These are phyloP conservation scores for Isatis lusitanica DNA, from an alignment of 441 rosid genomes.

Conservation along the genomic window DNA sequence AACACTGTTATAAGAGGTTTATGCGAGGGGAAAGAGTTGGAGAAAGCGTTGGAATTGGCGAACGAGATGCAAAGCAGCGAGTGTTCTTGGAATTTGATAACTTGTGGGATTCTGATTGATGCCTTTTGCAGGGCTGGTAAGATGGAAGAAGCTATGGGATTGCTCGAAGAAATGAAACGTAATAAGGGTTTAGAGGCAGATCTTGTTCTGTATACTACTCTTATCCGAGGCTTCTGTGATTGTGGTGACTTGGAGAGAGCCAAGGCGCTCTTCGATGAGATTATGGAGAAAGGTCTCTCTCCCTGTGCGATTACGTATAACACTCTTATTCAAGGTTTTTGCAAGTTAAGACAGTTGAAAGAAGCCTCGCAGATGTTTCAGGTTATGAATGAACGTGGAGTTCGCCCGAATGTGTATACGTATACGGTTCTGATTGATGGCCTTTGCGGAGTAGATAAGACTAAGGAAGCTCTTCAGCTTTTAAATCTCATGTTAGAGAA, in stretches of 20 bases:
- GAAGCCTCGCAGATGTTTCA: constrained; percentile 44
- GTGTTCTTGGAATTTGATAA: constrained; percentile 39
- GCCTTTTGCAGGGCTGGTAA: constrained; percentile 49
- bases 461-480: constrained; percentile 49
- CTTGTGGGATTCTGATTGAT: constrained; percentile 50
- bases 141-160: constrained; percentile 42
- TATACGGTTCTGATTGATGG: constrained; percentile 56
- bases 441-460: constrained; percentile 51
- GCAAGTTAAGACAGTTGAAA: constrained; percentile 43
- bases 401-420: constrained; percentile 50
- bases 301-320: constrained; percentile 44
- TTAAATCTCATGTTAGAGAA: constrained; percentile 49
- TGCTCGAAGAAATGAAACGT: constrained; percentile 40
- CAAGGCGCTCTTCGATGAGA: constrained; percentile 47
- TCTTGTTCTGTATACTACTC: constrained; percentile 48
- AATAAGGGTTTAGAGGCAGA: constrained; percentile 47
- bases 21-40: constrained; percentile 40
- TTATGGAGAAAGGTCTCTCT: constrained; percentile 43
- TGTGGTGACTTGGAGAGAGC: constrained; percentile 42
- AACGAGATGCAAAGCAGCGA: constrained; percentile 37
- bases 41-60: constrained; percentile 39
- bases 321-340: constrained; percentile 41
- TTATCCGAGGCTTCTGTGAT: constrained; percentile 52
- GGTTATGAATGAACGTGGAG: constrained; percentile 48
- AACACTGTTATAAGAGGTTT: constrained; percentile 46